These are phyloP conservation scores for Metschnikowia rubicola DNA, from an alignment of 805 yeast genomes.

Conservation along the genomic window DNA sequence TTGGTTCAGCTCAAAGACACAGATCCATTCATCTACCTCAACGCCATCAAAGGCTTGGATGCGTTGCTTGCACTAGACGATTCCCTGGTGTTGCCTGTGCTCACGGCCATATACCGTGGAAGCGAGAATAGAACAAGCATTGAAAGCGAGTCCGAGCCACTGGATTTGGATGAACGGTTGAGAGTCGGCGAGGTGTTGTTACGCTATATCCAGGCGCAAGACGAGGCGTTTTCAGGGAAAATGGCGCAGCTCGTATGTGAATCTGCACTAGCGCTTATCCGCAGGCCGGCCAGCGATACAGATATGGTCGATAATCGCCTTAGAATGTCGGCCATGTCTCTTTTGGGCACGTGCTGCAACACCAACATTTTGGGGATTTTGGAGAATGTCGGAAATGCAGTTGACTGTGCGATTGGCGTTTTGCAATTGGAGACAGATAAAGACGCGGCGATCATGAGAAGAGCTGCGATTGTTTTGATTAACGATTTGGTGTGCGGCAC, in stretches of 20 bases:
- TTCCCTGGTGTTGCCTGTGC: constrained; percentile 30
- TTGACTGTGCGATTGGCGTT: constrained; percentile 78
- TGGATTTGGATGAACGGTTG: constrained; percentile 61
- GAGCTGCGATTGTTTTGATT: constrained; percentile 71
- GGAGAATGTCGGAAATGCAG: constrained; percentile 47
- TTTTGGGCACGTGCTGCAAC: constrained; percentile 70
- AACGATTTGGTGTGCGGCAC: constrained; percentile 54
- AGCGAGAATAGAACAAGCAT: not conserved
- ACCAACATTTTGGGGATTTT: constrained; percentile 53
- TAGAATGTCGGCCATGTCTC: constrained; percentile 83
- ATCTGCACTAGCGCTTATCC: constrained; percentile 39
- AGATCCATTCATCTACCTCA: constrained; percentile 85
- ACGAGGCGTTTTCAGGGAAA: constrained; percentile 46
- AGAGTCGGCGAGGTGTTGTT: constrained; percentile 79
- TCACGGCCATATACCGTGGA: constrained; percentile 30
- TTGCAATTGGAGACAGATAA: constrained; percentile 51
- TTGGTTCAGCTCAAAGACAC: constrained; percentile 63
- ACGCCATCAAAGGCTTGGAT: constrained; percentile 76
- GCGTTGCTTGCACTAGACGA: constrained; percentile 49
- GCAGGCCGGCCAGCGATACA: constrained; percentile 22
- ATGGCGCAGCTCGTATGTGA: constrained; percentile 42
- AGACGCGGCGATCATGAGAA: constrained; percentile 57
- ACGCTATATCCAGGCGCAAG: constrained; percentile 50
- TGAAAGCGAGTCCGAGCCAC: constrained; percentile 1
- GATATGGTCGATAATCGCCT: constrained; percentile 51